phyloP scores from a whole-genome alignment of 2,329 filamentous ascomycete genomes.

The Colletotrichum endophyticum region DNA sequence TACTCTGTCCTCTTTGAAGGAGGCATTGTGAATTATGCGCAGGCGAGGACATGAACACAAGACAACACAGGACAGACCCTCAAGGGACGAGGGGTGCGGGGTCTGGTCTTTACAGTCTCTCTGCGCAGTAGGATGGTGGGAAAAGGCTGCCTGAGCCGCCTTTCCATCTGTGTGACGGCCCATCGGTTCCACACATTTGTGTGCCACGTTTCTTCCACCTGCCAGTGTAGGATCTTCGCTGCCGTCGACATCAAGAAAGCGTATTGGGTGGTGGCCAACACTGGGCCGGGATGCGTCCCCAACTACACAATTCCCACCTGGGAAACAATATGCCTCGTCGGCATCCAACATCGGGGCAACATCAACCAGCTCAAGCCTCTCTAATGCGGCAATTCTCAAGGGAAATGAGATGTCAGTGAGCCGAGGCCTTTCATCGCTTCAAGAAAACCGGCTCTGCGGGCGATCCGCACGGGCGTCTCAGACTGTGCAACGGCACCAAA shows the following conservation, averaged over 20 bases:
- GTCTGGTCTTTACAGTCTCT: neutral
- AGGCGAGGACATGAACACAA: neutral
- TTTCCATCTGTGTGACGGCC: constrained; percentile 11
- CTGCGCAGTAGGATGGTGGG: neutral
- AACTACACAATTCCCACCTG: neutral
- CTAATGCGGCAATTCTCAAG: neutral
- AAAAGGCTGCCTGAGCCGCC: constrained; percentile 8
- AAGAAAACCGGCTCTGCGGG: neutral
- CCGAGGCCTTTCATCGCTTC: neutral
- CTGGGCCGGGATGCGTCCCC: neutral
- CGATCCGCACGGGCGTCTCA: neutral
- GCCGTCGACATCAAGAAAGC: neutral
- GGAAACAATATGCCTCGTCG: neutral
- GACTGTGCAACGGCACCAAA: neutral
- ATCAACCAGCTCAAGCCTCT: neutral
- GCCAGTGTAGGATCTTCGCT: constrained; percentile 16
- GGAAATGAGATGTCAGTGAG: neutral
- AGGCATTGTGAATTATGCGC: neutral
- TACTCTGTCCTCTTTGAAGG: neutral
- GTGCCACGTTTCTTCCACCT: constrained; percentile 22
- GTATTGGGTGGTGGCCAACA: neutral
- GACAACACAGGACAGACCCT: neutral
- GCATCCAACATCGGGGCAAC: neutral
- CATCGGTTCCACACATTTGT: constrained; percentile 18
- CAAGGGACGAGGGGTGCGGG: neutral